Conservation (phyloP, 129 eudicot genomes). For the Heracleum sosnowskyi region DNA sequence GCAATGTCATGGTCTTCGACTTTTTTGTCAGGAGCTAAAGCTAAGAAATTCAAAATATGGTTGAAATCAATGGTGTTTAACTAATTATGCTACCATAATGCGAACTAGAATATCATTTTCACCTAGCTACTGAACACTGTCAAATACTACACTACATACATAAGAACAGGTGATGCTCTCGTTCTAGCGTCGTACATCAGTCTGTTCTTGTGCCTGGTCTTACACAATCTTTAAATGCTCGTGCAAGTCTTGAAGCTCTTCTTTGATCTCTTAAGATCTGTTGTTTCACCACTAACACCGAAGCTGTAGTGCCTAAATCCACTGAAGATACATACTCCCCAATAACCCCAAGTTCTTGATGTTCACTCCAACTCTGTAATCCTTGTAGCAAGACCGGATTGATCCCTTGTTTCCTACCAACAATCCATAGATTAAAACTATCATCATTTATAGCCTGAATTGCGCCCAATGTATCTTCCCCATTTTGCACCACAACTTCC, state of each 20-base stretch:
- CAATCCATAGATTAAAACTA: conserved; percentile 60
- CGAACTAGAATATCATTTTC: conserved; percentile 1
- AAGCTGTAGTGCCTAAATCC: conserved; percentile 52
- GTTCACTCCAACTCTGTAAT: conserved; percentile 55
- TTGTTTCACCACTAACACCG: conserved; percentile 80
- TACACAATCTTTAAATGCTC: conserved; percentile 22
- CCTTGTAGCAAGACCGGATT: conserved; percentile 68
- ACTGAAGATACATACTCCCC: conserved; percentile 73
- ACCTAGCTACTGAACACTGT: background rate
- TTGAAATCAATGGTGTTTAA: background rate
- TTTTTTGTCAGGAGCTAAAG: background rate
- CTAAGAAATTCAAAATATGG: background rate
- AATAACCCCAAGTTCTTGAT: conserved; percentile 60
- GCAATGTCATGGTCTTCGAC: background rate
- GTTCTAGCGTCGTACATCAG: background rate
- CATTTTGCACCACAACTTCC: conserved; percentile 71
- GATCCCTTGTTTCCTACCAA: conserved; percentile 72
- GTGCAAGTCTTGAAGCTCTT: conserved; percentile 16
- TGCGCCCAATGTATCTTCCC: conserved; percentile 72
- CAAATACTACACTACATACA: background rate
- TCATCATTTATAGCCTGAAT: conserved; percentile 49
- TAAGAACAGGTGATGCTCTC: background rate
- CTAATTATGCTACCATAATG: background rate
- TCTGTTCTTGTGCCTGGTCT: conserved; percentile 1
- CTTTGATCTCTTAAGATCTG: conserved; percentile 64